phyloP scores from a whole-genome alignment of 140 eudicot species.

The Senecio squalidus region DNA sequence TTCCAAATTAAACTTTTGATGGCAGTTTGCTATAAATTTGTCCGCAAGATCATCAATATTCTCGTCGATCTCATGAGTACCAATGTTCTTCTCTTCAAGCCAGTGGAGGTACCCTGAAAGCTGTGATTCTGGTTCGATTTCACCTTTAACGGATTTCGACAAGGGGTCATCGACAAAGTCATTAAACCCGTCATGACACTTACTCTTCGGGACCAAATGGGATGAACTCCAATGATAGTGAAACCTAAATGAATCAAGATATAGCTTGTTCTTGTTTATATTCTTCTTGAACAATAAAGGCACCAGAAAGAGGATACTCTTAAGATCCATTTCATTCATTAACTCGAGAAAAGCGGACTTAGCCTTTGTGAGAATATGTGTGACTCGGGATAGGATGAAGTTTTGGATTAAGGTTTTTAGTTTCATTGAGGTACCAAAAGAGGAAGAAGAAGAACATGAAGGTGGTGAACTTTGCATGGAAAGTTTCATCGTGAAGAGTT shows the following conservation, averaged over 20 bases:
- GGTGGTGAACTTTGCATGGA: constrained; percentile 26
- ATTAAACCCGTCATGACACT: constrained; percentile 20
- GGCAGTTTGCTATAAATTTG: constrained; percentile 68
- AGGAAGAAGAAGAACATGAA: constrained; percentile 22
- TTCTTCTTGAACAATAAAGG: constrained; percentile 21
- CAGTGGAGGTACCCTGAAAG: constrained; percentile 73
- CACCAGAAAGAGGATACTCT: constrained; percentile 24
- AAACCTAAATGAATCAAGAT: constrained; percentile 63
- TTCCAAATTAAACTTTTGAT: constrained; percentile 74
- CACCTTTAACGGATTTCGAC: constrained; percentile 28
- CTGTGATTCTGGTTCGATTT: constrained; percentile 15
- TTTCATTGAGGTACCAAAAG: constrained; percentile 37
- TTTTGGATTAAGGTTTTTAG: constrained; percentile 52
- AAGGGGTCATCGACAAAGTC: constrained; percentile 25
- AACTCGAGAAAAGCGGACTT: constrained; percentile 42
- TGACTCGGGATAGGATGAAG: constrained; percentile 35
- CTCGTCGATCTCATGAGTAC: neutral
- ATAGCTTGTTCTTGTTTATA: constrained; percentile 42
- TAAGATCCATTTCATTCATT: constrained; percentile 38
- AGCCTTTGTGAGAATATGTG: constrained; percentile 47
- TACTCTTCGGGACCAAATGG: constrained; percentile 49
- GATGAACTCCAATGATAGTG: constrained; percentile 66
- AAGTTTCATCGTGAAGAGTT: neutral
- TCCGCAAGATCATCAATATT: constrained; percentile 74
- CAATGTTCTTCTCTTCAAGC: constrained; percentile 54